phyloP scores from a whole-genome alignment of 1,284 basidiomycete genomes.

The Ceratobasidium sp. region DNA sequence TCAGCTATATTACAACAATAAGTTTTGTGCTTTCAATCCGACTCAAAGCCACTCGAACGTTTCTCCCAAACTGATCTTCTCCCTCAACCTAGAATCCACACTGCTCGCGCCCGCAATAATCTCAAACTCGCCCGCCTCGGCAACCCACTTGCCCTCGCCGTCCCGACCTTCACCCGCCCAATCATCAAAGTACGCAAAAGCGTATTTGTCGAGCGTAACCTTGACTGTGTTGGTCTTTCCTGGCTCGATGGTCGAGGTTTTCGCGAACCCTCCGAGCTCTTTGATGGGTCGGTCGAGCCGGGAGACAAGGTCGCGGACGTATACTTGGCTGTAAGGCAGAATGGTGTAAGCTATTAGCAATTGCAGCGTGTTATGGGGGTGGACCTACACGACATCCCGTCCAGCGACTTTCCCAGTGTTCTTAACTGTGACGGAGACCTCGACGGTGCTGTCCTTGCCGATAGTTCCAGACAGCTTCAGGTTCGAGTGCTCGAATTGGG shows the following conservation, averaged over 20 bases:
- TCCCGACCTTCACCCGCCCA: slow-evolving; percentile 50
- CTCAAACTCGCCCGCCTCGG: slow-evolving; percentile 48
- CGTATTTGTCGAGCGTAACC: slow-evolving; percentile 54
- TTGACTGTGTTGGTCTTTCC: slow-evolving; percentile 50
- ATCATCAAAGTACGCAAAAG: slow-evolving; percentile 56
- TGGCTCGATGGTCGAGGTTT: slow-evolving; percentile 51
- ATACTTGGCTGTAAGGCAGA: slow-evolving; percentile 49
- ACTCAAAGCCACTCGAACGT: slow-evolving; percentile 30
- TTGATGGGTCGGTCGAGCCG: slow-evolving; percentile 51
- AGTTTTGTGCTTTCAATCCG: neutral
- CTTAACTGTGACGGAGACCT: slow-evolving; percentile 51
- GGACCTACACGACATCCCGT: slow-evolving; percentile 49
- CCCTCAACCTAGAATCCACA: slow-evolving; percentile 15
- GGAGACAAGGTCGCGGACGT: slow-evolving; percentile 50
- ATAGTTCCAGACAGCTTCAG: slow-evolving; percentile 36
- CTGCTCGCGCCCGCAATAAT: slow-evolving; percentile 42
- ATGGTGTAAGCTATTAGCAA: neutral
- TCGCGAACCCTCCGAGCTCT: slow-evolving; percentile 53
- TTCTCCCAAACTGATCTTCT: slow-evolving; percentile 6
- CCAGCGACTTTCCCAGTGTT: slow-evolving; percentile 54
- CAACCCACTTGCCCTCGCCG: slow-evolving; percentile 51
- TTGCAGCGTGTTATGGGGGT: too few species aligned
- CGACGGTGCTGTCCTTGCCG: slow-evolving; percentile 42
- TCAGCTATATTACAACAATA: too few species aligned
- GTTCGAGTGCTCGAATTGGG: slow-evolving; percentile 43